Percentiles rank a stretch among this genome's conserved stretches.
These are phyloP conservation scores for Pseudogymnoascus destructans DNA, from an alignment of 2,329 filamentous ascomycete species.

Conservation along the genomic window DNA sequence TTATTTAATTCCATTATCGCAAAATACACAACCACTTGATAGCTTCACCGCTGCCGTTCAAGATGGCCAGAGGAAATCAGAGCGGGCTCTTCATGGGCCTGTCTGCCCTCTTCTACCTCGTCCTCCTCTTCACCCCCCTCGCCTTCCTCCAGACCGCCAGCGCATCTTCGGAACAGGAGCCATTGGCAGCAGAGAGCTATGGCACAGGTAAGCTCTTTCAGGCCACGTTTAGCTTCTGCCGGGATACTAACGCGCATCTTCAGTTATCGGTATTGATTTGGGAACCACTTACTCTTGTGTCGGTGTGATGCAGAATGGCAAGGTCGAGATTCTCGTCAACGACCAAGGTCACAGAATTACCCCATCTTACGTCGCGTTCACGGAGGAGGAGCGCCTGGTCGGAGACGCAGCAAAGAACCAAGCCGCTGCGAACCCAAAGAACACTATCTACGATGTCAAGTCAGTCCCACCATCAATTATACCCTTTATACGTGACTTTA, in stretches of 20 bases:
- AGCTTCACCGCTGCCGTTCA: slow-evolving; percentile 20
- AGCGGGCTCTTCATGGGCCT: slow-evolving; percentile 64
- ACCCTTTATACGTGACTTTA: slow-evolving; percentile 11
- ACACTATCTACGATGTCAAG: slow-evolving; percentile 76
- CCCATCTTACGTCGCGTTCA: slow-evolving; percentile 90
- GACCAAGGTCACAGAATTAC: slow-evolving; percentile 96
- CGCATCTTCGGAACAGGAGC: slow-evolving; percentile 56
- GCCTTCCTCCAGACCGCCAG: slow-evolving; percentile 66
- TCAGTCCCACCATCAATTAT: slow-evolving; percentile 34
- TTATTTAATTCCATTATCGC: slow-evolving; percentile 1
- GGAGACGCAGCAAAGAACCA: slow-evolving; percentile 98
- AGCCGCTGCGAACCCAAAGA: slow-evolving; percentile 63
- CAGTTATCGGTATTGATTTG: slow-evolving; percentile 88
- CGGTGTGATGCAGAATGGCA: slow-evolving; percentile 90
- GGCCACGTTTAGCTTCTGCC: not conserved
- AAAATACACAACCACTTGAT: not conserved
- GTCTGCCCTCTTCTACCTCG: slow-evolving; percentile 83
- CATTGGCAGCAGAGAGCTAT: slow-evolving; percentile 53
- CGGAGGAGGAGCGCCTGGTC: slow-evolving; percentile 90
- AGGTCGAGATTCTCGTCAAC: slow-evolving; percentile 91
- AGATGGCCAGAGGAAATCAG: slow-evolving; percentile 48
- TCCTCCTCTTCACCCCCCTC: slow-evolving; percentile 76
- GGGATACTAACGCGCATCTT: not conserved
- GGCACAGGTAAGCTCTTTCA: slow-evolving; percentile 45
- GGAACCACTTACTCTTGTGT: slow-evolving; percentile 85